Evolutionary conservation across 116 monocot genomes (phyloP).

Genomic region (Trichopus zeylanicus): DNA sequence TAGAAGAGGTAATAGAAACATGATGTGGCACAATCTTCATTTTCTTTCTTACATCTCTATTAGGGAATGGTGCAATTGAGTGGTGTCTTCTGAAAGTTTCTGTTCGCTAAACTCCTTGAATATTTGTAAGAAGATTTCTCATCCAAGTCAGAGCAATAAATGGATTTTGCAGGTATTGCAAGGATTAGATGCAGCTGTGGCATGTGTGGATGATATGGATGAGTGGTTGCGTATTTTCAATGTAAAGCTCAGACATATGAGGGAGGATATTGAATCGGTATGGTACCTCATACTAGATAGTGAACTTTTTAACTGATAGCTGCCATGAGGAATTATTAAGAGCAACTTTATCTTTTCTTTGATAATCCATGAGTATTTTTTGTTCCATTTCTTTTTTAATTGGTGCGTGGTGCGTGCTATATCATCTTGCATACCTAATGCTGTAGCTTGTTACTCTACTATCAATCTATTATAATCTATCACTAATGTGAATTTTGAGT

Average conservation of each 20-base stretch:
- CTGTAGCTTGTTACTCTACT: too few species aligned
- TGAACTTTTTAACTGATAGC: too few species aligned
- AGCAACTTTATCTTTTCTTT: too few species aligned
- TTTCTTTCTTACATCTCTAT: not conserved
- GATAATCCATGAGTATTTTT: too few species aligned
- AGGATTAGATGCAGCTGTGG: conserved; percentile 57
- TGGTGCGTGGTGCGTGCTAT: too few species aligned
- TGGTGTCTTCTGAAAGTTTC: not conserved
- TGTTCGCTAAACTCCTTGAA: not conserved
- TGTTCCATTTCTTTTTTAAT: too few species aligned
- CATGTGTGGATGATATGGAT: conserved; percentile 95
- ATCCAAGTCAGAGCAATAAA: not conserved
- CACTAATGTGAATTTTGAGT: too few species aligned
- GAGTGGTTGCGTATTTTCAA: conserved; percentile 95
- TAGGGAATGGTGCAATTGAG: not conserved
- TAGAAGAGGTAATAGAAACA: conserved; percentile 59
- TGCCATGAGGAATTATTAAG: too few species aligned
- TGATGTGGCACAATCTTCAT: not conserved
- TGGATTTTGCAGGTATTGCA: conserved; percentile 59
- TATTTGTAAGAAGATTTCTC: too few species aligned
- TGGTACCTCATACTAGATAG: not conserved
- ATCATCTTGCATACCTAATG: too few species aligned
- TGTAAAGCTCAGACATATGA: conserved; percentile 97
- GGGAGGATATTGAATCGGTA: conserved; percentile 99
- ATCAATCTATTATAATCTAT: too few species aligned